Base-by-base conservation (phyloP, 257 asterid species). In the Petunia axillaris region DNA sequence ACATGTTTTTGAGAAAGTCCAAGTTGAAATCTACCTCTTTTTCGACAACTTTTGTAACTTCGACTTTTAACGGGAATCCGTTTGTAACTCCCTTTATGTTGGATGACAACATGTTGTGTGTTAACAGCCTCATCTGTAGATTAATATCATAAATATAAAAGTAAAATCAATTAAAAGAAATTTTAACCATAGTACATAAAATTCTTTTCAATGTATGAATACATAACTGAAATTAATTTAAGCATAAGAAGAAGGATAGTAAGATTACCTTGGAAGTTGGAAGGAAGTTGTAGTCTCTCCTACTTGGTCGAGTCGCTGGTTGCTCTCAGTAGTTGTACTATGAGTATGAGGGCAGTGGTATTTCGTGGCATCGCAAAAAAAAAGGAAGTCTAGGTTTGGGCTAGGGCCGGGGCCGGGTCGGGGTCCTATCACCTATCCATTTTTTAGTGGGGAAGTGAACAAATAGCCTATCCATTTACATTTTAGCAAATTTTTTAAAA, bases 91-190 rank as follows among this genome's bases (percentile, higher is more conserved):
- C 98, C 85, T 93, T 93, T 87, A 94, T 91, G 85, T 91, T 94
- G 11, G 97, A 94, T 36, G 98, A 89, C 13, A 94, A 84, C 98
- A 94, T 94, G 65, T 93, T 93, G 76, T 93, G 98, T 37, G 98
- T 93, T 74, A 94, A 81, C 46, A 94, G 97, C 91, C 97, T 91
- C 98, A 94, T 94, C 65, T 66, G 76, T 38, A 2, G 4, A 39
- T 46, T 3, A 52, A 81, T 70, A n/a, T 16, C 25, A 50, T 13
- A 11, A 35, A 73, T 25, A 11, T 0, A 73, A 10, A 35, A 73
- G 39, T 16, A 59, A n/a, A 59, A n/a, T 16, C 59, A 46, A 0
- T 48, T 10, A 36, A 4, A 48, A 35, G 11, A 48, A 5, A 6
- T 2, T 48, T 71, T 54, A 71, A 48, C 36, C 44, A 44, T 54